These are phyloP conservation scores for Allium cepa DNA, from an alignment of 106 monocot species.

Conservation along the genomic window DNA sequence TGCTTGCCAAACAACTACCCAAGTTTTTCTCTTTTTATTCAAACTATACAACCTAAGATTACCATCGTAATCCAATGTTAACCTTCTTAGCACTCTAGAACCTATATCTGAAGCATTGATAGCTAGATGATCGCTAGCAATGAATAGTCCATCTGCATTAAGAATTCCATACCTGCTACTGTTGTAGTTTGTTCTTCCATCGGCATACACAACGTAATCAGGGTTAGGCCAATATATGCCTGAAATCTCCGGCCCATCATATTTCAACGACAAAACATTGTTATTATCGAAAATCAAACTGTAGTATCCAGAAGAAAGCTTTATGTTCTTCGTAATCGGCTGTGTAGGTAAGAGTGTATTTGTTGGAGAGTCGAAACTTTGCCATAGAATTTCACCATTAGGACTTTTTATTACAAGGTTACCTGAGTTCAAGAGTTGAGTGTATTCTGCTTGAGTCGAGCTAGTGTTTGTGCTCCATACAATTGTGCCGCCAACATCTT, in stretches of 20 bases:
- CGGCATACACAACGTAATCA: slow-evolving; percentile 6
- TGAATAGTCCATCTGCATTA: slow-evolving; percentile 22
- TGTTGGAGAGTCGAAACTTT: slow-evolving; percentile 36
- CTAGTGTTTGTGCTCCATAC: slow-evolving; percentile 32
- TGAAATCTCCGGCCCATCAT: slow-evolving; percentile 32
- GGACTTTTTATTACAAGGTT: slow-evolving; percentile 39
- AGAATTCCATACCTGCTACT: slow-evolving; percentile 36
- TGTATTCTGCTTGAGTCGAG: slow-evolving; percentile 7
- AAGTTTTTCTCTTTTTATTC: slow-evolving; percentile 14
- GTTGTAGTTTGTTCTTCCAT: slow-evolving; percentile 38
- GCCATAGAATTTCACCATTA: slow-evolving; percentile 19
- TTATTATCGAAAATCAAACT: slow-evolving; percentile 16
- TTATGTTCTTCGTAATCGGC: slow-evolving; percentile 21
- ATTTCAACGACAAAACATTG: slow-evolving; percentile 16
- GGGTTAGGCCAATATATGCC: slow-evolving; percentile 46
- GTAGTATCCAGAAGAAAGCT: slow-evolving; percentile 29
- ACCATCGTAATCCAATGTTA: slow-evolving; percentile 62
- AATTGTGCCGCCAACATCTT: slow-evolving; percentile 16
- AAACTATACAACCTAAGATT: slow-evolving; percentile 60
- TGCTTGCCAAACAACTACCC: slow-evolving; percentile 41
- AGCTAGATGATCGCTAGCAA: slow-evolving; percentile 14
- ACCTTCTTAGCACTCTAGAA: slow-evolving; percentile 16
- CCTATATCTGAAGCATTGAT: slow-evolving; percentile 27
- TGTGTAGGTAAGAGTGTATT: slow-evolving; percentile 42
- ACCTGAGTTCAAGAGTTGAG: slow-evolving; percentile 32